A percentile compares a stretch with the other conserved stretches of the same genome.
These are phyloP conservation scores for Rhodotorula sp. DNA, from an alignment of 1,284 basidiomycete species.

Conservation along the genomic window DNA sequence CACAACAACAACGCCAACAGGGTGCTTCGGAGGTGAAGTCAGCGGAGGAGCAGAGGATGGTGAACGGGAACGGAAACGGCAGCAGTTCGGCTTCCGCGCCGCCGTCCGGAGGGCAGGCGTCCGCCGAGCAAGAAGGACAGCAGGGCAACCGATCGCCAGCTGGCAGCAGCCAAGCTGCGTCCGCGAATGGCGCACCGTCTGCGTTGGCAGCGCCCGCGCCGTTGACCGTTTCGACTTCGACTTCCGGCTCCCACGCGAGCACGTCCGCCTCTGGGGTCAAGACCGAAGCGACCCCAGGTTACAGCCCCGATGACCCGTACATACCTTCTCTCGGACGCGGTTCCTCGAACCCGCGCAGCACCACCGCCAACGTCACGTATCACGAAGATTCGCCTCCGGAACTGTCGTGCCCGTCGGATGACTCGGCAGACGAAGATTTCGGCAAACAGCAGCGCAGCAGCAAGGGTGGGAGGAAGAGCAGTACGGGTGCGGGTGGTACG, in stretches of 20 bases:
- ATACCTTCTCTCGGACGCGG: slow-evolving; percentile 6
- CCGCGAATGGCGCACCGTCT: background rate
- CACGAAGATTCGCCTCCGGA: slow-evolving; percentile 2
- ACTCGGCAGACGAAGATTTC: slow-evolving; percentile 9
- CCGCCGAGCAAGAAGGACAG: background rate
- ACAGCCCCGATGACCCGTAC: slow-evolving; percentile 18
- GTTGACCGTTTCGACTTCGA: too few species aligned
- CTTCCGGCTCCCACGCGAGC: background rate
- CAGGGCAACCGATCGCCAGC: too few species aligned
- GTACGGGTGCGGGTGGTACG: background rate
- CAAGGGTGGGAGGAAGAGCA: background rate
- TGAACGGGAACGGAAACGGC: background rate
- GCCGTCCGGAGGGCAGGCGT: too few species aligned
- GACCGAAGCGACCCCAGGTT: background rate
- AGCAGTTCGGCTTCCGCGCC: background rate
- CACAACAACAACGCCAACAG: background rate
- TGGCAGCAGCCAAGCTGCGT: background rate
- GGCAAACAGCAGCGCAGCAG: background rate
- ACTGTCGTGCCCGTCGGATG: slow-evolving; percentile 2
- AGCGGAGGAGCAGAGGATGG: background rate
- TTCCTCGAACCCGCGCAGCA: background rate
- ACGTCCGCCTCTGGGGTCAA: background rate
- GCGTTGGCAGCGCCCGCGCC: too few species aligned
- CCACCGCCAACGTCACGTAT: background rate
- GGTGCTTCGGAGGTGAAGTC: too few species aligned